Conservation (phyloP, 805 yeast genomes). For the Metschnikowia anglica region DNA sequence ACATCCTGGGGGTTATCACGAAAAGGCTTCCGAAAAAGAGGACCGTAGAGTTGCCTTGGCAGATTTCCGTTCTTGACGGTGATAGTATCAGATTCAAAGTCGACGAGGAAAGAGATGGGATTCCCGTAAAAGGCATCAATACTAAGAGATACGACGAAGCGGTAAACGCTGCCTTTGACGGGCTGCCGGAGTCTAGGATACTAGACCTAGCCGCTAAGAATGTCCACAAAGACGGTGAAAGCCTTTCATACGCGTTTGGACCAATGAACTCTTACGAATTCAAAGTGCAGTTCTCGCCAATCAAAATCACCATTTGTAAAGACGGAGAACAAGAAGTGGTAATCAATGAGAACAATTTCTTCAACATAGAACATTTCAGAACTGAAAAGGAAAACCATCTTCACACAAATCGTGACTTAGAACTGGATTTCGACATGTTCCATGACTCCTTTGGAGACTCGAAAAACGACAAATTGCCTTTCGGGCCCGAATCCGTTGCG, state of each 20-base stretch:
- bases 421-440: slow-evolving; percentile 65
- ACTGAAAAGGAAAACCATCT: slow-evolving; percentile 27
- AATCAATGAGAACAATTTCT: slow-evolving; percentile 65
- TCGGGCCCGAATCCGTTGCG: slow-evolving; percentile 90
- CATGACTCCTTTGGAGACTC: slow-evolving; percentile 71
- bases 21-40: slow-evolving; percentile 35
- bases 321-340: slow-evolving; percentile 49
- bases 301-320: slow-evolving; percentile 50
- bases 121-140: slow-evolving; percentile 36
- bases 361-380: slow-evolving; percentile 85
- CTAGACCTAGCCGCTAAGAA: neutral
- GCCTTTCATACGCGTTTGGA: slow-evolving; percentile 36
- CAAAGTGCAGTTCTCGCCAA: slow-evolving; percentile 45
- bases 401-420: slow-evolving; percentile 46
- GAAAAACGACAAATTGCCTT: slow-evolving; percentile 58
- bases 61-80: slow-evolving; percentile 53
- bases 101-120: slow-evolving; percentile 57
- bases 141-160: slow-evolving; percentile 48
- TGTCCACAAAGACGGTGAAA: slow-evolving; percentile 15
- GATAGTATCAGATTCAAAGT: slow-evolving; percentile 59
- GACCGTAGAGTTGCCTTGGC: slow-evolving; percentile 50
- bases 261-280: slow-evolving; percentile 39
- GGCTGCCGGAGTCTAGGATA: neutral
- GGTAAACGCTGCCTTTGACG: slow-evolving; percentile 27
- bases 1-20: slow-evolving; percentile 45